Base-by-base conservation (phyloP, 1,284 basidiomycete genomes). In the Malassezia sp. region DNA sequence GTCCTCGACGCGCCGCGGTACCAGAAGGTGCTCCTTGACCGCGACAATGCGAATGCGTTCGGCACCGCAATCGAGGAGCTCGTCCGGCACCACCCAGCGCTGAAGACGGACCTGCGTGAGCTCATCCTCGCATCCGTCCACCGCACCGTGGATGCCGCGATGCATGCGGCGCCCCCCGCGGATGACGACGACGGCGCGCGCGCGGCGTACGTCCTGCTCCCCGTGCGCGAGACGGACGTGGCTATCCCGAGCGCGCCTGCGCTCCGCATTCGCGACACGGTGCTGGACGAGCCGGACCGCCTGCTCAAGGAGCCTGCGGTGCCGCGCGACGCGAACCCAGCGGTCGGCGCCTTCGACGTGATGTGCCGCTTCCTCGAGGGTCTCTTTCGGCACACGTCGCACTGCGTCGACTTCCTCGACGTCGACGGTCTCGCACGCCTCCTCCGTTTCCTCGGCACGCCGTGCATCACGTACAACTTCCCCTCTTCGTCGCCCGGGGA, bases 1-100 rank as follows among this genome's bases (percentile, higher is more conserved):
- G 81, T 88, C 52, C 87, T 93, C 71, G 84, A 84, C 2, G 85
- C 84, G 14, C 82, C 87, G 51, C 78, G 78, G 28, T 85, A 90
- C 67, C 77, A 85, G 57, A 84, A 86, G 54, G 78, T 88, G n/a
- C 74, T 93, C 15, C 79, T 83, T 38, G 91, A 97, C 61, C 87
- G 90, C 65, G 91, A 97, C 66, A 87, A 89, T 60, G 85, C 87
- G 0, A 81, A 84, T 18, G 73, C 86, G 35, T 80, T 96, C 45
- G 93, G 93, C 2, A 81, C 81, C 5, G 79, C 85, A 12, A 80
- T 97, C 28, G 93, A 99, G 63, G 93, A 99, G 70, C 81, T 99
- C 44, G 83, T 93, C 50, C 81, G 93, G 5, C 93, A 99, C 67
- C 93, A 99, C 69, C 93, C 93, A 2, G 76, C 79, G 1, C 75